Percentiles rank a stretch among this genome's conserved stretches.
Evolutionary conservation across 2,329 filamentous ascomycete species (phyloP).

Genomic region (Colletotrichum horii): DNA sequence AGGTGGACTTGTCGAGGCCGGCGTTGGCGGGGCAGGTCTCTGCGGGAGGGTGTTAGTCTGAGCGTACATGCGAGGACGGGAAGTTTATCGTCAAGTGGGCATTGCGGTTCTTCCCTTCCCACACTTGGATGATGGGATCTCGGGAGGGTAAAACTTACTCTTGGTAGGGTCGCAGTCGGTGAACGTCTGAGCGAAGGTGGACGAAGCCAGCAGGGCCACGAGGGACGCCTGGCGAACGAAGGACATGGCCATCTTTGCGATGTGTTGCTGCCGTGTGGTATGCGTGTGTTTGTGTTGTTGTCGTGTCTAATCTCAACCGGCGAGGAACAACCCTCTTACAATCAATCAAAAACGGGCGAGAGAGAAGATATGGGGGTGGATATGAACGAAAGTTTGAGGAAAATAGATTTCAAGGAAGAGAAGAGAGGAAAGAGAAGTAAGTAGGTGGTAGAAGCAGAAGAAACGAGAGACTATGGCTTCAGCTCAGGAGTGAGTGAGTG

Average conservation of each 20-base stretch:
- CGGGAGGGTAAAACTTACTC: constrained; percentile 7
- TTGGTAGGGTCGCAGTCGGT: constrained; percentile 20
- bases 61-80: not conserved
- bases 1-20: constrained; percentile 62
- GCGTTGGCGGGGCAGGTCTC: constrained; percentile 65
- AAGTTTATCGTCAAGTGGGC: not conserved
- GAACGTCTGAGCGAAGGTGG: constrained; percentile 16
- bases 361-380: not conserved
- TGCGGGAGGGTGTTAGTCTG: not conserved
- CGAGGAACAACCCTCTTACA: not conserved
- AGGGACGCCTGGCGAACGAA: constrained; percentile 21
- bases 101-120: not conserved
- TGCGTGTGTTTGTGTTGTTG: not conserved
- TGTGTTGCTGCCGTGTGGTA: not conserved
- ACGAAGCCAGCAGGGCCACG: constrained; percentile 13
- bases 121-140: not conserved
- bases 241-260: constrained; percentile 7
- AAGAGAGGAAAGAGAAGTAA: not conserved
- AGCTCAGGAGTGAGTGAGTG: not conserved
- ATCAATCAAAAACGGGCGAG: not conserved
- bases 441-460: not conserved
- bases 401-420: not conserved
- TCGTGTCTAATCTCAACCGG: not conserved
- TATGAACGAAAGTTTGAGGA: not conserved
- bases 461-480: constrained; percentile 1